Percentiles rank a stretch among this genome's conserved stretches.
These are phyloP conservation scores for Basidiobolus heterosporus DNA, from an alignment of 371 early-diverging fungal genomes.

Conservation along the genomic window DNA sequence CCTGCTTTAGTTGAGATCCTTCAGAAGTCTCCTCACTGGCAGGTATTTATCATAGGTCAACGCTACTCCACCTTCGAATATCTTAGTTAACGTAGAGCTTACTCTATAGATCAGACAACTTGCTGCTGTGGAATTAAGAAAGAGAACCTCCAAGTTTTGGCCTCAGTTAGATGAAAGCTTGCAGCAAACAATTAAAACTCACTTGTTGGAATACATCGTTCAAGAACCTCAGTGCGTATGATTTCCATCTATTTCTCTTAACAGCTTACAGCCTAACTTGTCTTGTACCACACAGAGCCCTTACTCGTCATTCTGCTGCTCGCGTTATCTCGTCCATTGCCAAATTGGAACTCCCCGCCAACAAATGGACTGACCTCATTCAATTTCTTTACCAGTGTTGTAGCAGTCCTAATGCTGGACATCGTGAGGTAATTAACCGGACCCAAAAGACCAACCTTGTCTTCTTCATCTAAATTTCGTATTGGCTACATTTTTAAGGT, in stretches of 20 bases:
- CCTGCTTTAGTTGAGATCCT: slow-evolving; percentile 54
- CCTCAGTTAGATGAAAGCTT: slow-evolving; percentile 31
- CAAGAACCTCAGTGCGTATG: slow-evolving; percentile 40
- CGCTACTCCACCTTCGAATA: not conserved
- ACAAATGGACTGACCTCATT: slow-evolving; percentile 62
- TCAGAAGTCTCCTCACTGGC: slow-evolving; percentile 29
- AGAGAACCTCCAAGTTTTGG: slow-evolving; percentile 62
- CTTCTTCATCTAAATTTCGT: slow-evolving; percentile 1
- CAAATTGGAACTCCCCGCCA: slow-evolving; percentile 54
- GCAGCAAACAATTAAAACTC: slow-evolving; percentile 33
- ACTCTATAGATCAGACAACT: slow-evolving; percentile 52
- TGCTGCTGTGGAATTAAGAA: slow-evolving; percentile 77
- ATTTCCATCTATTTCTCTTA: not conserved
- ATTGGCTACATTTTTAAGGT: slow-evolving; percentile 13
- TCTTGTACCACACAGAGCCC: slow-evolving; percentile 22
- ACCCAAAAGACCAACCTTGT: not conserved
- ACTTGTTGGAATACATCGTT: slow-evolving; percentile 46
- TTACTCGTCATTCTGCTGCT: slow-evolving; percentile 61
- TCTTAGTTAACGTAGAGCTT: not conserved
- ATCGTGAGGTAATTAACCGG: slow-evolving; percentile 46
- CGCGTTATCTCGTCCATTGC: slow-evolving; percentile 79
- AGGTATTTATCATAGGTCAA: slow-evolving; percentile 10
- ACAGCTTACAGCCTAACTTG: not conserved
- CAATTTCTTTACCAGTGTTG: slow-evolving; percentile 62
- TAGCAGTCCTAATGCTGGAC: slow-evolving; percentile 39